A percentile compares a stretch with the other conserved stretches of the same genome.
phyloP scores from a whole-genome alignment of 2,329 filamentous ascomycete species.

The Fusarium brevicatenulatum region DNA sequence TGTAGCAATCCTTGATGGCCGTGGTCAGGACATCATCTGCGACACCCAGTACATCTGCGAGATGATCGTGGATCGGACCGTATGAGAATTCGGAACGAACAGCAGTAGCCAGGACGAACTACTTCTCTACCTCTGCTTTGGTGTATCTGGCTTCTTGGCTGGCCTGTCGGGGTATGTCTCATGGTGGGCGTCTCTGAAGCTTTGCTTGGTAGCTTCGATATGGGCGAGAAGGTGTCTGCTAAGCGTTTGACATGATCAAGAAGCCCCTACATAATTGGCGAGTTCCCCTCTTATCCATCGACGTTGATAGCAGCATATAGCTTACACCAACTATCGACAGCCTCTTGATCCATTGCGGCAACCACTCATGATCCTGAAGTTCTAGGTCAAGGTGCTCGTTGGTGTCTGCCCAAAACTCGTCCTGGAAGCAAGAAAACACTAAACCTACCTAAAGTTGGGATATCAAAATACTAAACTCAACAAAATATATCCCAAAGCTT shows the following conservation, averaged over 20 bases:
- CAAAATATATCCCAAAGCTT: not conserved
- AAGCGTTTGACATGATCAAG: not conserved
- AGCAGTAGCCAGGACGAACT: not conserved
- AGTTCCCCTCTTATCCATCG: rapidly evolving
- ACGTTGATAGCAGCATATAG: not conserved
- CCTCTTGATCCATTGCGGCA: not conserved
- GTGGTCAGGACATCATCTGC: not conserved
- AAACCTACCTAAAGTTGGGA: too few relatives aligned
- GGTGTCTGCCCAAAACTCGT: not conserved
- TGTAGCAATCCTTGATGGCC: not conserved
- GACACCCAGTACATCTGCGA: not conserved
- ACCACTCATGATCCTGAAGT: not conserved
- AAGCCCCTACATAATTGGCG: not conserved
- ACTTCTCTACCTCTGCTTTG: not conserved
- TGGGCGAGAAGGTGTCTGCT: not conserved
- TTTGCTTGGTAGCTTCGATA: not conserved
- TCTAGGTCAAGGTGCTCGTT: not conserved
- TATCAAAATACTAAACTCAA: not conserved
- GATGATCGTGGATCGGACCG: not conserved
- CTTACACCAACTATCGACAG: not conserved
- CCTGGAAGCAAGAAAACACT: not conserved
- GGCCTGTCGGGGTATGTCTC: not conserved
- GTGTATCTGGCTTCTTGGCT: not conserved
- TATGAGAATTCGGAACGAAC: not conserved
- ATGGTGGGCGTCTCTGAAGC: not conserved